Percentiles rank a stretch among this genome's conserved stretches.
phyloP scores from a whole-genome alignment of 139 green algal species.

The Closterium sp. region DNA sequence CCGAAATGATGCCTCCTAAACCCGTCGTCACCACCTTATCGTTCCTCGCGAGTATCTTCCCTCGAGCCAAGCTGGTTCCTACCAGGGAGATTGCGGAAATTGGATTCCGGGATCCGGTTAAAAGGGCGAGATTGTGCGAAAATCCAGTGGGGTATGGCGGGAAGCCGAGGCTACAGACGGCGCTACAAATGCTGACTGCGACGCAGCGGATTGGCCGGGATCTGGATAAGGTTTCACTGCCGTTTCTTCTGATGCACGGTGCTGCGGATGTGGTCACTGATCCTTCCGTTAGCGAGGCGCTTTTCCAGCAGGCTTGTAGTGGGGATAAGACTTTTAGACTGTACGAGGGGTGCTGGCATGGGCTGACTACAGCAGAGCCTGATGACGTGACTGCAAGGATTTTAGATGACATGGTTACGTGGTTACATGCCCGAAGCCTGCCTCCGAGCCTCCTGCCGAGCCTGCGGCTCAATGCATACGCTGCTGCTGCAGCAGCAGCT shows the following conservation, averaged over 20 bases:
- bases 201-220: slow-evolving; percentile 25
- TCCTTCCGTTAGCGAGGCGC: neutral
- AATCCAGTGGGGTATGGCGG: slow-evolving; percentile 32
- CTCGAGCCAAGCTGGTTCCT: slow-evolving; percentile 31
- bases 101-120: slow-evolving; percentile 26
- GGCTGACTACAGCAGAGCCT: neutral
- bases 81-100: slow-evolving; percentile 37
- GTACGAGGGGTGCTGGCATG: neutral
- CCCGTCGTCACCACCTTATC: slow-evolving; percentile 15
- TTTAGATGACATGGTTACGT: neutral
- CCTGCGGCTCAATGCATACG: neutral
- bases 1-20: slow-evolving; percentile 5
- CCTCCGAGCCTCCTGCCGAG: neutral
- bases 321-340: slow-evolving; percentile 7
- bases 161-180: slow-evolving; percentile 35
- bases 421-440: neutral
- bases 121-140: slow-evolving; percentile 22
- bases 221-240: slow-evolving; percentile 27
- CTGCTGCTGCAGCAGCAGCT: neutral
- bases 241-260: slow-evolving; percentile 5
- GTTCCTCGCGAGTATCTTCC: slow-evolving; percentile 19
- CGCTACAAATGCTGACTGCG: slow-evolving; percentile 31
- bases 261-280: neutral
- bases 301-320: neutral
- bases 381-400: neutral